A percentile compares a stretch with the other conserved stretches of the same genome.
Conservation (phyloP, 306 rosid genomes). For the Dryas octopetala region DNA sequence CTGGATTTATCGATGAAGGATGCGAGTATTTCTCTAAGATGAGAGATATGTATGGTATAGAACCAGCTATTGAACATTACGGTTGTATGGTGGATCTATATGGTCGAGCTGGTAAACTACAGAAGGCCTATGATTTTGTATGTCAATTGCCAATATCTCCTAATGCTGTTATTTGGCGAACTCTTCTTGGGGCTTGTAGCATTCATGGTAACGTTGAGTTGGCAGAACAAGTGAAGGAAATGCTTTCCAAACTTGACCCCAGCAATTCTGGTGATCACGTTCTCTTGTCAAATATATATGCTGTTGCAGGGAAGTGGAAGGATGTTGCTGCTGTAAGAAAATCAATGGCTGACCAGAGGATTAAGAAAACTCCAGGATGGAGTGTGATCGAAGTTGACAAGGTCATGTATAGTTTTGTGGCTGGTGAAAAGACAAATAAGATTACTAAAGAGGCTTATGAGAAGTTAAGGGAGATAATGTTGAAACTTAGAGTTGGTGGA, state of each 20-base stretch:
- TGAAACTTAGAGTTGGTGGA: constrained; percentile 53
- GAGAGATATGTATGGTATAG: constrained; percentile 51
- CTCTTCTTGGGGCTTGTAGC: constrained; percentile 92
- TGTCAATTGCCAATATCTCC: constrained; percentile 68
- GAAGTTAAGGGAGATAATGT: constrained; percentile 66
- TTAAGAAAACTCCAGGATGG: constrained; percentile 74
- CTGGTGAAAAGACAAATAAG: constrained; percentile 60
- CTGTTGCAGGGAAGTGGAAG: constrained; percentile 76
- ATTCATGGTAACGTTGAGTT: constrained; percentile 70
- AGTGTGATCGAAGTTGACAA: constrained; percentile 78
- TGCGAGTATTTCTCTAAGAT: constrained; percentile 58
- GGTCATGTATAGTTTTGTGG: constrained; percentile 65
- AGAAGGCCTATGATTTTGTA: constrained; percentile 64
- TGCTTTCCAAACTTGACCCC: constrained; percentile 71
- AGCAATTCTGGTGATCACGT: constrained; percentile 70
- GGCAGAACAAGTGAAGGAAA: constrained; percentile 68
- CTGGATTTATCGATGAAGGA: constrained; percentile 69
- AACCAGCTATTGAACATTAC: constrained; percentile 71
- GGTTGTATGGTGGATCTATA: constrained; percentile 91
- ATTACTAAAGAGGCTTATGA: constrained; percentile 59
- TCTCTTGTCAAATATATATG: constrained; percentile 77
- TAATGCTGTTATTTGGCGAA: constrained; percentile 76
- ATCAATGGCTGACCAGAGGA: constrained; percentile 56
- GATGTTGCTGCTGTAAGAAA: constrained; percentile 68
- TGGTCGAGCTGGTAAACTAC: constrained; percentile 75